Evolutionary conservation across 352 stramenopile species (phyloP).

Genomic region (Phytophthora pinifolia): DNA sequence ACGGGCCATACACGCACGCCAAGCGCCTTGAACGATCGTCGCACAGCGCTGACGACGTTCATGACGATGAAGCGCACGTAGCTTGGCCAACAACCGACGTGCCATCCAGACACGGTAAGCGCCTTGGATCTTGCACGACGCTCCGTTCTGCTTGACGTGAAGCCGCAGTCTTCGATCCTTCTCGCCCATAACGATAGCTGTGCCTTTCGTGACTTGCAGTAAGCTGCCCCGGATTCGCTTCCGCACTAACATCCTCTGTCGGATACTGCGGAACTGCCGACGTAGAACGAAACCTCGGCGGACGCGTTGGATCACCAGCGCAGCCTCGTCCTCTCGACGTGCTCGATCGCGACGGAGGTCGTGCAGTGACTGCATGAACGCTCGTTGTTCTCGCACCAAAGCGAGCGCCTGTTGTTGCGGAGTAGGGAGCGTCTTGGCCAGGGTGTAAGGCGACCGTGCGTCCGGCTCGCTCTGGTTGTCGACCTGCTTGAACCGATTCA

Average conservation of each 20-base stretch:
- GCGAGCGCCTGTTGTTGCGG: conserved; percentile 34
- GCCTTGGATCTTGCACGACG: conserved; percentile 39
- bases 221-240: conserved; percentile 65
- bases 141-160: conserved; percentile 21
- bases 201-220: conserved; percentile 61
- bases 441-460: conserved; percentile 17
- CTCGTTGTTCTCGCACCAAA: conserved; percentile 37
- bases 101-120: conserved; percentile 37
- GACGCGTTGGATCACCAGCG: conserved; percentile 53
- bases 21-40: conserved; percentile 37
- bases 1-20: conserved; percentile 33
- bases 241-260: conserved; percentile 55
- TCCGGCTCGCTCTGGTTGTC: conserved; percentile 23
- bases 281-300: conserved; percentile 56
- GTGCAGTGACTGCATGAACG: conserved; percentile 53
- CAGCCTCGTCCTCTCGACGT: conserved; percentile 39
- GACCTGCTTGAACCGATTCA: conserved; percentile 4
- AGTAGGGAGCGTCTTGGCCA: conserved; percentile 13
- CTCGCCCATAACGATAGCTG: conserved; percentile 60
- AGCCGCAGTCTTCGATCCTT: conserved; percentile 45
- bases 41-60: conserved; percentile 26
- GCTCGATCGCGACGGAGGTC: conserved; percentile 34
- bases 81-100: conserved; percentile 29
- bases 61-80: conserved; percentile 23
- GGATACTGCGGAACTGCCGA: conserved; percentile 44